phyloP scores from a whole-genome alignment of 202 grass and related monocot genomes.

The Brachypodium distachyon region DNA sequence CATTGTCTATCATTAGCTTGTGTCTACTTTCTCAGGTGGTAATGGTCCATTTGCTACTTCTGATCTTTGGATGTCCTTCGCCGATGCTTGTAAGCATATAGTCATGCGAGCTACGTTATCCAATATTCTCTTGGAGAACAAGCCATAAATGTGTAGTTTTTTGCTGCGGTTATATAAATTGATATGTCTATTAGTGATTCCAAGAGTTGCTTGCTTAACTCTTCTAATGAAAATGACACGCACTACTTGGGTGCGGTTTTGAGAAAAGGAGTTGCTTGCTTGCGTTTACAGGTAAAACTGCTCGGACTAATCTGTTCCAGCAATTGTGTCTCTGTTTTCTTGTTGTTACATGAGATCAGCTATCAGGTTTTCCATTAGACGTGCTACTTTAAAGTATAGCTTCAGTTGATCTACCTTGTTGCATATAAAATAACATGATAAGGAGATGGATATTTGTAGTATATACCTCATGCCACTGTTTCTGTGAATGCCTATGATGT shows the following conservation, averaged over 20 bases:
- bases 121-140: constrained; percentile 85
- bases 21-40: constrained; percentile 98
- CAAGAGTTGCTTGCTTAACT: no score
- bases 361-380: background rate
- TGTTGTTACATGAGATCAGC: background rate
- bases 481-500: no score
- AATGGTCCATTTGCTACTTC: constrained; percentile 12
- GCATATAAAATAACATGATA: no score
- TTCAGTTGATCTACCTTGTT: background rate
- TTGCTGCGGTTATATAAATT: constrained; percentile 95
- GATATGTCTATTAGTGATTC: constrained; percentile 84
- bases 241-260: no score
- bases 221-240: no score
- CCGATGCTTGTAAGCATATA: constrained; percentile 62
- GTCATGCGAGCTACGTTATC: constrained; percentile 81
- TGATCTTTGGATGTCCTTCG: constrained; percentile 30
- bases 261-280: constrained; percentile 90
- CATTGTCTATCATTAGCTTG: constrained; percentile 92
- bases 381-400: background rate
- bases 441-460: no score
- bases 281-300: constrained; percentile 81
- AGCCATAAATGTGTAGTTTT: constrained; percentile 91
- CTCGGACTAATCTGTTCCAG: constrained; percentile 8
- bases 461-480: no score
- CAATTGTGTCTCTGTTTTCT: background rate